These are phyloP conservation scores for Agrocybe pediades DNA, from an alignment of 768 basidiomycete species.

Conservation along the genomic window DNA sequence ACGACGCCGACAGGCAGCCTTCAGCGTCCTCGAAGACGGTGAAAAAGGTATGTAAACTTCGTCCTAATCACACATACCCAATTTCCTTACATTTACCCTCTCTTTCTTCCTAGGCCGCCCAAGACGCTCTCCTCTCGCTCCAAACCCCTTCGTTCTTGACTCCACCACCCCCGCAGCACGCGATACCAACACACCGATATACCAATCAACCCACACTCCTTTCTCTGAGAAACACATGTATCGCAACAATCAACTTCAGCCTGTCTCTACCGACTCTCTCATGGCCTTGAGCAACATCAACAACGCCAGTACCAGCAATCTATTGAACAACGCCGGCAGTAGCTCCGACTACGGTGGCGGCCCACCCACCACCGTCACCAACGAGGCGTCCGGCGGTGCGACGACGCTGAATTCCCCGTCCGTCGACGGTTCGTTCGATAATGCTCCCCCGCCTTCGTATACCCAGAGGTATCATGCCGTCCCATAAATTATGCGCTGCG, in stretches of 20 bases:
- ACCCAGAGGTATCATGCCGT: background rate
- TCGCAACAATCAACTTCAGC: background rate
- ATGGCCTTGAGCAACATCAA: background rate
- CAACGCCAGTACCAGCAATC: no score
- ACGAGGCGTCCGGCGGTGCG: no score
- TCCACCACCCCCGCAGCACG: background rate
- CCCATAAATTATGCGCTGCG: no score
- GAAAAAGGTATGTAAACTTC: background rate
- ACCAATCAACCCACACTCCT: background rate
- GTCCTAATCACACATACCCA: background rate
- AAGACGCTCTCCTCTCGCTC: background rate
- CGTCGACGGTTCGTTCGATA: background rate
- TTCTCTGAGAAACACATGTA: background rate
- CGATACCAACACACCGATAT: background rate
- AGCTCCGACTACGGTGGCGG: no score
- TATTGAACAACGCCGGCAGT: no score
- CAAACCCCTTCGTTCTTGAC: background rate
- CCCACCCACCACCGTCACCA: no score
- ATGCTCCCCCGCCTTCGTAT: background rate
- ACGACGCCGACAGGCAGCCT: background rate
- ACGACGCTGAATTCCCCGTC: background rate
- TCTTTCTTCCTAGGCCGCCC: no score
- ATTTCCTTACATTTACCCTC: background rate
- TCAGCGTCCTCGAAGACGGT: background rate
- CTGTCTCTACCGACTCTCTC: background rate